These are phyloP conservation scores for Dissoconium aciculare DNA, from an alignment of 2,329 filamentous ascomycete species.

Conservation along the genomic window DNA sequence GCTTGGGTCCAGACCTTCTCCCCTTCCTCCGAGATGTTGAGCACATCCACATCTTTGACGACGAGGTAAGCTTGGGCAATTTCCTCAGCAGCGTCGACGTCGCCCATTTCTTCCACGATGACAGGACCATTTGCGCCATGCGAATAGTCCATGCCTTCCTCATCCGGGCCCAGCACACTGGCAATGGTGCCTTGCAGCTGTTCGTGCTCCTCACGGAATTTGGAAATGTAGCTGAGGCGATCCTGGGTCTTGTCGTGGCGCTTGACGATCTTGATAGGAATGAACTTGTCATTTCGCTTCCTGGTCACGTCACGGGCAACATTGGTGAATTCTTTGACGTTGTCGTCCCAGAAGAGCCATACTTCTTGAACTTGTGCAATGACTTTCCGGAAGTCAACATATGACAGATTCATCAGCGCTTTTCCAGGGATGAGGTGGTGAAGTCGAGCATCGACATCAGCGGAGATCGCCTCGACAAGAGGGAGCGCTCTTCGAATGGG, in stretches of 20 bases:
- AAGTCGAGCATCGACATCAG: constrained; percentile 73
- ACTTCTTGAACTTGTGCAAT: constrained; percentile 75
- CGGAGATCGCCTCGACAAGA: constrained; percentile 93
- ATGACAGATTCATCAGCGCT: constrained; percentile 81
- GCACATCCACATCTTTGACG: constrained; percentile 82
- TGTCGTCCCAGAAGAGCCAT: constrained; percentile 88
- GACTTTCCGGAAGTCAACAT: constrained; percentile 71
- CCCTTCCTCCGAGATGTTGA: constrained; percentile 81
- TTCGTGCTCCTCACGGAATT: constrained; percentile 93
- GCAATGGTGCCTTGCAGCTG: constrained; percentile 92
- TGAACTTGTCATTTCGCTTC: constrained; percentile 91
- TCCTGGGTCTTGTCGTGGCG: constrained; percentile 81
- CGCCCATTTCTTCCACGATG: constrained; percentile 84
- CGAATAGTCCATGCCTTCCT: constrained; percentile 38
- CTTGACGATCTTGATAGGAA: constrained; percentile 88
- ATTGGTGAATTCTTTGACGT: constrained; percentile 94
- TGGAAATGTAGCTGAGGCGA: constrained; percentile 80
- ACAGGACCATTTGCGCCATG: constrained; percentile 47
- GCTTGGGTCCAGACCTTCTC: constrained; percentile 86
- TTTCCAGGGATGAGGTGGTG: constrained; percentile 75
- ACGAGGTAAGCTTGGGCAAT: constrained; percentile 90
- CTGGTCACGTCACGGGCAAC: constrained; percentile 89
- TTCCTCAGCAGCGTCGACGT: constrained; percentile 93
- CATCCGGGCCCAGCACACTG: constrained; percentile 69
- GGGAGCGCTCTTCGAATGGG: constrained; percentile 81